Conservation (phyloP, 164 flowering plant genomes). For the Chloranthus sessilifolius region DNA sequence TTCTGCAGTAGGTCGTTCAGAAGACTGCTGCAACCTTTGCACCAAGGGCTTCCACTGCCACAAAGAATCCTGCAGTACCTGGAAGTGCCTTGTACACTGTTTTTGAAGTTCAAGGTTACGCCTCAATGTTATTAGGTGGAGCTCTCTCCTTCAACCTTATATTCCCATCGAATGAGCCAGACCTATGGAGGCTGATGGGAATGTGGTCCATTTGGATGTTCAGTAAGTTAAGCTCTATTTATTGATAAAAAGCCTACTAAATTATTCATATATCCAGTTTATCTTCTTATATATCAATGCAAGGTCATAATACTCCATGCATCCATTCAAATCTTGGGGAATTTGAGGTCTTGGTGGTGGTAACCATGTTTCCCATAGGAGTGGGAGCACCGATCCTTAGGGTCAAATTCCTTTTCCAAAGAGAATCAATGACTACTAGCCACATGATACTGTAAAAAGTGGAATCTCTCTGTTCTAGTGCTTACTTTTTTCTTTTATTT, state of each 20-base stretch:
- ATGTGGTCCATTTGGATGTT: conserved; percentile 99
- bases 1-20: conserved; percentile 59
- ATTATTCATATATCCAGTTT: too few relatives aligned
- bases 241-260: too few relatives aligned
- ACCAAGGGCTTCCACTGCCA: conserved; percentile 91
- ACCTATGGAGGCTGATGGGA: conserved; percentile 96
- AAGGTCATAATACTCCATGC: too few relatives aligned
- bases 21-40: conserved; percentile 98
- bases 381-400: too few relatives aligned
- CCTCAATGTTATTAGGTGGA: conserved; percentile 84
- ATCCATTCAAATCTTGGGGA: too few relatives aligned
- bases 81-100: conserved; percentile 74
- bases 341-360: too few relatives aligned
- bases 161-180: conserved; percentile 92
- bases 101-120: conserved; percentile 93
- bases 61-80: conserved; percentile 90
- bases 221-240: conserved; percentile 53
- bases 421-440: too few relatives aligned
- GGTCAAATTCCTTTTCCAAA: too few relatives aligned
- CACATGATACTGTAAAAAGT: too few relatives aligned
- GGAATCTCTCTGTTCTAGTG: too few relatives aligned
- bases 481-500: neutral
- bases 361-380: too few relatives aligned
- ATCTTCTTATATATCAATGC: too few relatives aligned
- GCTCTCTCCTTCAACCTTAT: conserved; percentile 86